Evolutionary conservation across 345 rosid genomes (phyloP).

Genomic region (Eucalyptus cloeziana): DNA sequence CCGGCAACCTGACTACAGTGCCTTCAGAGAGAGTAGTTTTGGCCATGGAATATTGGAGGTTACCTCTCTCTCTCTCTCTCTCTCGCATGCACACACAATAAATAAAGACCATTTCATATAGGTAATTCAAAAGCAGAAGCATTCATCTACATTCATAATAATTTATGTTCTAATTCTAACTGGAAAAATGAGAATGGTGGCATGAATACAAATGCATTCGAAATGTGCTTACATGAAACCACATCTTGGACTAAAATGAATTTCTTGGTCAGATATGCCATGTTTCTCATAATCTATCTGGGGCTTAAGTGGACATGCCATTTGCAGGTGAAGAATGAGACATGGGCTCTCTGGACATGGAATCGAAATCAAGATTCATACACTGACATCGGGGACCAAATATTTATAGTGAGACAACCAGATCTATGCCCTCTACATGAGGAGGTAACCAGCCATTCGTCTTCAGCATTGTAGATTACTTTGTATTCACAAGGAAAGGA

Average conservation of each 20-base stretch:
- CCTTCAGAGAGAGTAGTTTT: slow-evolving; percentile 84
- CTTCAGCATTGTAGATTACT: not conserved
- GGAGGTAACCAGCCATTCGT: not conserved
- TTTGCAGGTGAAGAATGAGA: slow-evolving; percentile 69
- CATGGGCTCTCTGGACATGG: slow-evolving; percentile 92
- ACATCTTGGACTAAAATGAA: not conserved
- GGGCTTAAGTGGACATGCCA: not conserved
- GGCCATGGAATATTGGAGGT: slow-evolving; percentile 97
- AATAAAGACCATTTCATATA: not conserved
- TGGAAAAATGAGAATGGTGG: not conserved
- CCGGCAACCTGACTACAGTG: slow-evolving; percentile 82
- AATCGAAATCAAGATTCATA: slow-evolving; percentile 64
- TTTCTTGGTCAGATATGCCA: not conserved
- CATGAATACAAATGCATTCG: not conserved
- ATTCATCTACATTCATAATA: not conserved
- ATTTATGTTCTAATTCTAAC: not conserved
- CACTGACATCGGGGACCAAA: slow-evolving; percentile 43
- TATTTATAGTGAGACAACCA: slow-evolving; percentile 78
- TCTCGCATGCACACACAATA: not conserved
- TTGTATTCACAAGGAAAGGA: not conserved
- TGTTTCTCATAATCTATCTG: not conserved
- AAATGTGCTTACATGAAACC: not conserved
- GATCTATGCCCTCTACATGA: slow-evolving; percentile 17
- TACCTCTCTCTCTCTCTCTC: not conserved
- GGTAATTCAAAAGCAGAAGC: not conserved